Conservation (phyloP, 2,329 filamentous ascomycete species). For the Hypoxylon sp. region DNA sequence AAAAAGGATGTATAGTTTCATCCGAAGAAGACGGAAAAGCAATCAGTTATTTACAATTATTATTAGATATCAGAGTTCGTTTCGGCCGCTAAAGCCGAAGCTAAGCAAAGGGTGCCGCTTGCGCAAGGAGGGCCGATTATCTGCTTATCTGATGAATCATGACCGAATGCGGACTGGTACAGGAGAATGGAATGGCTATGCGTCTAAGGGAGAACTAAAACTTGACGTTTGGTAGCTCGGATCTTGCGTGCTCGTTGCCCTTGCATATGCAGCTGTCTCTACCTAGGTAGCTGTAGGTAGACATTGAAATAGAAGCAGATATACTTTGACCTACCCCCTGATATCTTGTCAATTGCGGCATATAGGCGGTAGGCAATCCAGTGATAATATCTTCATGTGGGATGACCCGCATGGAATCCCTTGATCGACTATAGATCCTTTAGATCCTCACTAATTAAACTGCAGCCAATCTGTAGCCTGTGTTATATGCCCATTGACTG, state of each 20-base stretch:
- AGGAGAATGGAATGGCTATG: slow-evolving; percentile 19
- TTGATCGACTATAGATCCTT: slow-evolving; percentile 19
- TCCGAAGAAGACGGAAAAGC: neutral
- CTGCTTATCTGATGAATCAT: slow-evolving; percentile 43
- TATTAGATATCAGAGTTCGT: slow-evolving; percentile 19
- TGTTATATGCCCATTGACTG: slow-evolving; percentile 21
- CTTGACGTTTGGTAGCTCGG: slow-evolving; percentile 34
- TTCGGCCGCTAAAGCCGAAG: slow-evolving; percentile 34
- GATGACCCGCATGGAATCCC: slow-evolving; percentile 39
- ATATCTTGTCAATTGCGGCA: slow-evolving; percentile 20
- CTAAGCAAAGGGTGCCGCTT: slow-evolving; percentile 33
- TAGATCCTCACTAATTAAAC: neutral
- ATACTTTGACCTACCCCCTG: slow-evolving; percentile 2
- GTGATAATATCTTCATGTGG: slow-evolving; percentile 40
- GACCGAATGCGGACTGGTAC: slow-evolving; percentile 36
- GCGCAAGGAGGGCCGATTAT: slow-evolving; percentile 37
- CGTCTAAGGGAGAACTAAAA: slow-evolving; percentile 26
- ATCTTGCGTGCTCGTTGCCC: slow-evolving; percentile 40
- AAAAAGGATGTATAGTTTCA: slow-evolving; percentile 3
- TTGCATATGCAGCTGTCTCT: slow-evolving; percentile 21
- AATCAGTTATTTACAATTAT: slow-evolving; percentile 26
- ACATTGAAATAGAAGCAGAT: slow-evolving; percentile 9
- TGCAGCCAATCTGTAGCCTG: slow-evolving; percentile 1
- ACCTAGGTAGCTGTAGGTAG: slow-evolving; percentile 4
- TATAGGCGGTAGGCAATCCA: slow-evolving; percentile 26